Conservation (phyloP, 257 asterid species). For the Rhazya stricta region DNA sequence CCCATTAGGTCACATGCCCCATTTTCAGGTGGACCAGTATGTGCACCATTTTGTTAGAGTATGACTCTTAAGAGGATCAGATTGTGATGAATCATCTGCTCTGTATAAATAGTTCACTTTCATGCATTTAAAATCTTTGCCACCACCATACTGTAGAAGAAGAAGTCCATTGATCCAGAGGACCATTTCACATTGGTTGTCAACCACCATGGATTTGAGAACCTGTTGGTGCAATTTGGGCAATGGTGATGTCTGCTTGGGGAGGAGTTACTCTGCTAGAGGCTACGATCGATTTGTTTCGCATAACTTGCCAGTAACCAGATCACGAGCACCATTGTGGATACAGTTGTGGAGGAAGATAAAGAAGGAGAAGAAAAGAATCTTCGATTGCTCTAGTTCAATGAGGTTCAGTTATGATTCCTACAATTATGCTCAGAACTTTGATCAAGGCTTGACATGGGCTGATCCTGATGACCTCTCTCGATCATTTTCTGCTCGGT, state of each 20-base stretch:
- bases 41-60: neutral
- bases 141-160: neutral
- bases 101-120: constrained; percentile 20
- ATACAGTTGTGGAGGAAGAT: constrained; percentile 65
- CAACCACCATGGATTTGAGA: constrained; percentile 31
- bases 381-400: constrained; percentile 34
- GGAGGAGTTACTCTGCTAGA: constrained; percentile 30
- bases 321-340: constrained; percentile 46
- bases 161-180: neutral
- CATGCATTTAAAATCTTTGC: constrained; percentile 4
- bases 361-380: constrained; percentile 54
- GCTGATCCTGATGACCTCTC: constrained; percentile 46
- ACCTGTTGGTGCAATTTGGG: constrained; percentile 23
- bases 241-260: constrained; percentile 24
- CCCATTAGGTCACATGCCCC: constrained; percentile 17
- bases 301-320: constrained; percentile 10
- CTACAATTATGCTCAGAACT: constrained; percentile 56
- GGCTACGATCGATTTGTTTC: constrained; percentile 34
- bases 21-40: constrained; percentile 15
- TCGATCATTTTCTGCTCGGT: constrained; percentile 68
- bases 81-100: neutral
- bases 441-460: constrained; percentile 50
- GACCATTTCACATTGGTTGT: neutral
- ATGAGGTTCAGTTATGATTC: constrained; percentile 63
- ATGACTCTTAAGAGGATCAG: neutral